Evolutionary conservation across 164 flowering plant species (phyloP).

Genomic region (Saururus chinensis): DNA sequence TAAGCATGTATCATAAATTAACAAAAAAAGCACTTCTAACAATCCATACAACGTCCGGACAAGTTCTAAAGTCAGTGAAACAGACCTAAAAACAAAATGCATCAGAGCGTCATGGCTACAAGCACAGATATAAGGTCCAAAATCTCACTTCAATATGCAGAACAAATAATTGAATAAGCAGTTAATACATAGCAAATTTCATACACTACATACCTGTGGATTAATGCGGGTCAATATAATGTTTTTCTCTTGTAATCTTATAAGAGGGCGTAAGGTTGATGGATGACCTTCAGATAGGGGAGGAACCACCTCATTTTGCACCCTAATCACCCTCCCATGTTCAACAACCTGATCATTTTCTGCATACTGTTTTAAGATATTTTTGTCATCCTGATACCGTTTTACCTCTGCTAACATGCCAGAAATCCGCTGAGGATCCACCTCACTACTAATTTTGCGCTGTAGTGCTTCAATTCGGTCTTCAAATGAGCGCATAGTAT

Average conservation of each 20-base stretch:
- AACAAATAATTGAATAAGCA: too few species aligned
- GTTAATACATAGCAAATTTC: neutral
- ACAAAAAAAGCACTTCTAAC: too few species aligned
- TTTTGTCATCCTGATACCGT: constrained; percentile 91
- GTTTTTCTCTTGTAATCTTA: constrained; percentile 80
- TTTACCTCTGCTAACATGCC: constrained; percentile 84
- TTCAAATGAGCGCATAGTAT: constrained; percentile 98
- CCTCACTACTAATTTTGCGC: constrained; percentile 64
- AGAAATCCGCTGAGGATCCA: constrained; percentile 65
- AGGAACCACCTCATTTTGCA: constrained; percentile 79
- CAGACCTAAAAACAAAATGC: too few species aligned
- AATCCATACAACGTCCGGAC: too few species aligned
- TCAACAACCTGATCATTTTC: constrained; percentile 93
- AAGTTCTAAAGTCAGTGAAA: too few species aligned
- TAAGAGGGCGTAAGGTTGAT: constrained; percentile 73
- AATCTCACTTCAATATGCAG: too few species aligned
- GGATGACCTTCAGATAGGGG: constrained; percentile 80
- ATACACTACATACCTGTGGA: constrained; percentile 55
- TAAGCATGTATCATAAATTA: neutral
- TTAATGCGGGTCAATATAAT: constrained; percentile 93
- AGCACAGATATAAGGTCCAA: too few species aligned
- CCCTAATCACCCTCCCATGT: constrained; percentile 65
- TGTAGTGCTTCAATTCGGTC: constrained; percentile 90
- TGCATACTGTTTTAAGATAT: constrained; percentile 73
- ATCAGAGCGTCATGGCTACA: too few species aligned